phyloP scores from a whole-genome alignment of 495 filamentous ascomycete species.

The Aspergillus saccharolyticus region DNA sequence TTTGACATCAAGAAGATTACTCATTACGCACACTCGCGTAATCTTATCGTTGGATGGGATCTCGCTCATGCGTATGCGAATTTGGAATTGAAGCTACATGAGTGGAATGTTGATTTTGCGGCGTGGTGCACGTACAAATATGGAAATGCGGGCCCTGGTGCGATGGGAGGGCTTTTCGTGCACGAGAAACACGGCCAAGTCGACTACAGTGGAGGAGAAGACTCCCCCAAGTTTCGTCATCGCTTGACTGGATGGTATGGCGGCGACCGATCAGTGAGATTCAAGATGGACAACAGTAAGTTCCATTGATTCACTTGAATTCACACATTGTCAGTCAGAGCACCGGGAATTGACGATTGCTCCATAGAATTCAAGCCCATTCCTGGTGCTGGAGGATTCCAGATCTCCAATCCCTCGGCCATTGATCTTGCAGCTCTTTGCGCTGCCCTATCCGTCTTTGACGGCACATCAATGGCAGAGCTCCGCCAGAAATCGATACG shows the following conservation, averaged over 20 bases:
- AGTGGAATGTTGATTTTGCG: constrained; percentile 93
- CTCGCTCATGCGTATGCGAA: constrained; percentile 94
- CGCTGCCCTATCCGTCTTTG: constrained; percentile 74
- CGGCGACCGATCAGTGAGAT: constrained; percentile 69
- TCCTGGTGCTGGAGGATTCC: constrained; percentile 57
- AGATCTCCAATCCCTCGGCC: constrained; percentile 56
- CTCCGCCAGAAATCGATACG: constrained; percentile 69
- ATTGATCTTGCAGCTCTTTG: constrained; percentile 60
- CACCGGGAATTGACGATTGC: constrained; percentile 8
- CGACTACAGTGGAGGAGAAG: constrained; percentile 42
- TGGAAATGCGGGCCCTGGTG: constrained; percentile 82
- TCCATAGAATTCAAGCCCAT: constrained; percentile 65
- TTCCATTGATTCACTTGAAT: background rate
- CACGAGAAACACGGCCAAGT: constrained; percentile 65
- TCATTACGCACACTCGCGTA: constrained; percentile 64
- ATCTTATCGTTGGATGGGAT: constrained; percentile 86
- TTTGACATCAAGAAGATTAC: constrained; percentile 89
- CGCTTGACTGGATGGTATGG: constrained; percentile 86
- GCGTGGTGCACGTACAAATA: constrained; percentile 98
- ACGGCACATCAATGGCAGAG: constrained; percentile 60
- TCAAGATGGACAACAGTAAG: constrained; percentile 69
- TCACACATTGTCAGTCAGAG: background rate
- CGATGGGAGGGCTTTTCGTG: constrained; percentile 82
- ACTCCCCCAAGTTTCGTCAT: constrained; percentile 43
- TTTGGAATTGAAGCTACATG: constrained; percentile 72